Evolutionary conservation across 2,329 filamentous ascomycete species (phyloP), one percentile per base, ranked within the genome.

Genomic region (Alternaria brassicae): DNA sequence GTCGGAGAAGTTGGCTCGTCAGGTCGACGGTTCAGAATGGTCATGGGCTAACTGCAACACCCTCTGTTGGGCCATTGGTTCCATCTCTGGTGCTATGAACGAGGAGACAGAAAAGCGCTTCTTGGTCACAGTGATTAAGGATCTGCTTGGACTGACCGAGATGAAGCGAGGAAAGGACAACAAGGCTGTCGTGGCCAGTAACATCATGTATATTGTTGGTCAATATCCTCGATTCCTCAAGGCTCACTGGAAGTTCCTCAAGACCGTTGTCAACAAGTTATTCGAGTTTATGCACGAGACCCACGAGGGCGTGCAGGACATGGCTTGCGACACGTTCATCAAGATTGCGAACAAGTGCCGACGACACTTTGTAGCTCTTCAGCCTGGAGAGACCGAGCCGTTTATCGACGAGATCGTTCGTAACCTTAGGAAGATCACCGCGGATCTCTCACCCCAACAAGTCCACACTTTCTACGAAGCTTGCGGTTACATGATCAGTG

Each of bases 281-380:
- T 99, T 99, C 73, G 95, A 99, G 81, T 99, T 99, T 77, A 99
- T 99, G 95, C 95, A 99, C 78, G 95, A 99, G 80, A 98, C 95
- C 1, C 95, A 99, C 74, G 95, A 99, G 83, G 95, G 92, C 83
- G 95, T 99, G 25, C 96, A 99, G 81, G 95, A 99, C 80, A 99
- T 99, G 96, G 95, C 95, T 72, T 99, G 95, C 78, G 96, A 99
- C 80, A 99, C 95, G 0, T 99, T 99, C 74, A 99, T 99, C 81
- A 99, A 99, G 84, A 99, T 99, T 76, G 96, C 95, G 25, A 94
- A 96, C 78, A 96, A 98, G 79, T 99, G 95, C 81, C 91, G 95
- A 76, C 89, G 95, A 57, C 96, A 99, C 79, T 99, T 99, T 77
- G 95, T 99, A 62, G 93, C 94, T 15, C 85, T 97, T 32, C 95